phyloP scores from a whole-genome alignment of 2,329 filamentous ascomycete species.

The Cadophora luteo-olivacea region DNA sequence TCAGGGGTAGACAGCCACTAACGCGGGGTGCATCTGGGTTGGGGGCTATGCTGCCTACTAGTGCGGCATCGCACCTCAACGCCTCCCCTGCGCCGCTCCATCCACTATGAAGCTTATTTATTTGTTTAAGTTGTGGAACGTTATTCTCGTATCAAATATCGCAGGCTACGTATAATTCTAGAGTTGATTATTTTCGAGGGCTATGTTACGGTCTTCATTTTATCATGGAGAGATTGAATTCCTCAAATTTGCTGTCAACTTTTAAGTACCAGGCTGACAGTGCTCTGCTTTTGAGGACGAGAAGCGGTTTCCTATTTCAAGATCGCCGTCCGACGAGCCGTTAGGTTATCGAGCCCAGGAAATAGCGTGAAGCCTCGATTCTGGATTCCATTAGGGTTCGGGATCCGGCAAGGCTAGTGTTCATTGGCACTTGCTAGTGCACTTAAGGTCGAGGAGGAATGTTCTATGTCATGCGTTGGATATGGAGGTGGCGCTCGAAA shows the following conservation, averaged over 20 bases:
- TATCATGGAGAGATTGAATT: too few relatives aligned
- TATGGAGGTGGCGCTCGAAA: background rate
- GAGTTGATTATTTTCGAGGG: too few relatives aligned
- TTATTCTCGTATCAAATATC: background rate
- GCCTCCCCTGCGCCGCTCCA: background rate
- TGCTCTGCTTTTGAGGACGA: background rate
- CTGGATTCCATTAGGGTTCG: background rate
- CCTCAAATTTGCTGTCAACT: background rate
- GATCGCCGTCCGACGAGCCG: background rate
- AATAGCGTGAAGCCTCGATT: background rate
- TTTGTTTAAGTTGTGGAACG: background rate
- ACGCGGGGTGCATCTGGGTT: background rate
- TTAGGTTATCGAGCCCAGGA: background rate
- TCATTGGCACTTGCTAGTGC: background rate
- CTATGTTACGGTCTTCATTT: too few relatives aligned
- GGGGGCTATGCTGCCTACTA: background rate
- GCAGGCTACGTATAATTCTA: too few relatives aligned
- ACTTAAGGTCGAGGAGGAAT: background rate
- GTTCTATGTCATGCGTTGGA: background rate
- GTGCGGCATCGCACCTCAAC: background rate
- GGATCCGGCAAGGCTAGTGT: background rate
- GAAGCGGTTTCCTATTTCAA: background rate
- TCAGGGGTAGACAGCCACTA: background rate
- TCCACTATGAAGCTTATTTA: conserved; percentile 3
- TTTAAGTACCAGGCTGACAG: background rate